These are phyloP conservation scores for Rhododendron vialii DNA, from an alignment of 148 eudicot genomes.

Conservation along the genomic window DNA sequence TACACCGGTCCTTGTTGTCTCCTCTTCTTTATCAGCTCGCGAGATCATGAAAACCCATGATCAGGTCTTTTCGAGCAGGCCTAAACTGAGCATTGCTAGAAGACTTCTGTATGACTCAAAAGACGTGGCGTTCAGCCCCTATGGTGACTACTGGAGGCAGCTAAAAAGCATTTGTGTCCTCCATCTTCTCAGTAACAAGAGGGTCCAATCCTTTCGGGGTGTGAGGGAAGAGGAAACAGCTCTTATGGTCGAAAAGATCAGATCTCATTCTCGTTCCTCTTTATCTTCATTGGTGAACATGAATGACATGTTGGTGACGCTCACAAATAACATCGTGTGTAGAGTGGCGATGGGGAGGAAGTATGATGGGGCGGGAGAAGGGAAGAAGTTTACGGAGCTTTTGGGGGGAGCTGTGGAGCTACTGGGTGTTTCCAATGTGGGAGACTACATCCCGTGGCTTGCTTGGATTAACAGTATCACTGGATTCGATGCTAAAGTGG, in stretches of 20 bases:
- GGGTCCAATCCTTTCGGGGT: constrained; percentile 34
- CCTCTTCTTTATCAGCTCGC: constrained; percentile 31
- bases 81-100: neutral
- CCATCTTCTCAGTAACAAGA: constrained; percentile 33
- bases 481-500: constrained; percentile 30
- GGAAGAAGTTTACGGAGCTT: constrained; percentile 11
- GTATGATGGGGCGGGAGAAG: constrained; percentile 17
- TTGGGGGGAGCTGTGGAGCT: constrained; percentile 13
- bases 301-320: constrained; percentile 10
- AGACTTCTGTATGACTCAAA: neutral
- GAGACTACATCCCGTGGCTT: constrained; percentile 25
- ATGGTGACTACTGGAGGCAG: constrained; percentile 54
- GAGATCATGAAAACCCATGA: constrained; percentile 45
- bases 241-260: constrained; percentile 31
- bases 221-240: constrained; percentile 51
- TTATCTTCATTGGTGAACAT: constrained; percentile 11
- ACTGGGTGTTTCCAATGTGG: constrained; percentile 25
- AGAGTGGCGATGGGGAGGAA: constrained; percentile 38
- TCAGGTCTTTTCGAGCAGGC: constrained; percentile 26
- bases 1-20: constrained; percentile 24
- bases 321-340: constrained; percentile 23
- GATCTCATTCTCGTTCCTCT: neutral
- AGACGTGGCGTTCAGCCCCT: constrained; percentile 34
- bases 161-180: constrained; percentile 27
- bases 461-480: constrained; percentile 29